Evolutionary conservation across 2,329 filamentous ascomycete genomes (phyloP).

Genomic region (Ceratocystis harringtonii): DNA sequence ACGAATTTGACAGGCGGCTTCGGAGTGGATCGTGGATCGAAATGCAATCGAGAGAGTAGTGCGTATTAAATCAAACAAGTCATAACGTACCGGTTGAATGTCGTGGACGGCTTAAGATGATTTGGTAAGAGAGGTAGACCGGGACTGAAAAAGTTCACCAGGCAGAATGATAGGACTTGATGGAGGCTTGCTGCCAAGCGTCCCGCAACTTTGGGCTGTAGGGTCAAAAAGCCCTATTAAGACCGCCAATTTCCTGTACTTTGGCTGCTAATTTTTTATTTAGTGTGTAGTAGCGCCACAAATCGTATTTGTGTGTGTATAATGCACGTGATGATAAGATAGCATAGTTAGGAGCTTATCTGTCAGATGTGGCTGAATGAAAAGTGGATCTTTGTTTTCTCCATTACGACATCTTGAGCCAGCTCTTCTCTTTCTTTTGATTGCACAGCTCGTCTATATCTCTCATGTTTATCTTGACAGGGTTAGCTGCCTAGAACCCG

Average conservation of each 20-base stretch:
- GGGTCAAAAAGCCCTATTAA: constrained; percentile 17
- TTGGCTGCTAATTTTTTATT: constrained; percentile 7
- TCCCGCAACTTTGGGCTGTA: constrained; percentile 17
- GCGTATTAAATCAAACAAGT: background rate
- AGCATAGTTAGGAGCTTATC: background rate
- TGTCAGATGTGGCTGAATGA: background rate
- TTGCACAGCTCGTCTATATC: background rate
- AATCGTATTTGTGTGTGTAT: background rate
- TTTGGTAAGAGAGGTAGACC: constrained; percentile 16
- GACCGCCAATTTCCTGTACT: background rate
- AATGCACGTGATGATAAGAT: constrained; percentile 13
- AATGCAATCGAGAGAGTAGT: background rate
- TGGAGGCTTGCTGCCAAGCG: constrained; percentile 11
- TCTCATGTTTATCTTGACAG: background rate
- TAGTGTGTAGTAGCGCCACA: constrained; percentile 15
- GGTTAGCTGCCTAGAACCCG: background rate
- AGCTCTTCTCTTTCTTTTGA: background rate
- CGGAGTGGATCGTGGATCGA: constrained; percentile 1
- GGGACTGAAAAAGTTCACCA: constrained; percentile 17
- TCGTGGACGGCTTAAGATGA: constrained; percentile 17
- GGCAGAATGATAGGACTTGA: constrained; percentile 16
- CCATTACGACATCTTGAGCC: background rate
- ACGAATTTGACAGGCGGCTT: background rate
- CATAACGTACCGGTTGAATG: constrained; percentile 17
- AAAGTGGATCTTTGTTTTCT: constrained; percentile 1